Evolutionary conservation across 1,284 basidiomycete genomes (phyloP), one percentile per base, ranked within the genome.

Genomic region (Cerioporus squamosus): DNA sequence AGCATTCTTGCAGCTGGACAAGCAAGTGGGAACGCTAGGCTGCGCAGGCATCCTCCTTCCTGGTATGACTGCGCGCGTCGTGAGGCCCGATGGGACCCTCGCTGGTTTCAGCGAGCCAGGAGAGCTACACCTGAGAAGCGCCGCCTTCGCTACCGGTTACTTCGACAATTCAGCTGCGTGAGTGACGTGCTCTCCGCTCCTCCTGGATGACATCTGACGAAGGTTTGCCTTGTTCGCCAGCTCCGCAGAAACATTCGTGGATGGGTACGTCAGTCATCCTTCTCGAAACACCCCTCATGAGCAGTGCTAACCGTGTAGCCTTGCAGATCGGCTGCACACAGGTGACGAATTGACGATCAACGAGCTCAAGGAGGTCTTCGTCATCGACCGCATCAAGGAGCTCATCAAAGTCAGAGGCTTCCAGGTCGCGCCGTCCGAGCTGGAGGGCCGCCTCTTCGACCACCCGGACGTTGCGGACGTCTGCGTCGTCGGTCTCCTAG

Each of bases 401-500:
- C 33, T 59, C 33, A 29, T 53, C 39, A 51, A 66, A 24, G 48
- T 59, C 22, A 57, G 59, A 53, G 55, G 47, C 5, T 60, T 55
- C 53, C 62, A 60, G 57, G 83, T 87, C 9, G 74, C 75, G 50
- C 71, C 72, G 5, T 70, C 74, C 12, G 72, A 75, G 57, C 68
- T 77, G n/a, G 75, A 77, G 58, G 75, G 90, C 0, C 89, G 90
- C 70, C 74, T 95, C 31, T 77, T 95, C 62, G 69, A 86, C 71
- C 89, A 93, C 63, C 75, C 81, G 0, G 88, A 89, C 64, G 85
- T 94, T 4, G 78, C 77, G 1, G 88, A 93, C 57, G 81, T 79
- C 1, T 92, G 91, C 65, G 89, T 95, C 12, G 87, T 95, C 6
- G 84, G 90, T 2, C 71, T 93, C 2, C 82, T 81, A 0, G n/a